Percentiles rank a stretch among this genome's conserved stretches.
Conservation (phyloP, 2,329 filamentous ascomycete species). For the Scedosporium minutisporum region DNA sequence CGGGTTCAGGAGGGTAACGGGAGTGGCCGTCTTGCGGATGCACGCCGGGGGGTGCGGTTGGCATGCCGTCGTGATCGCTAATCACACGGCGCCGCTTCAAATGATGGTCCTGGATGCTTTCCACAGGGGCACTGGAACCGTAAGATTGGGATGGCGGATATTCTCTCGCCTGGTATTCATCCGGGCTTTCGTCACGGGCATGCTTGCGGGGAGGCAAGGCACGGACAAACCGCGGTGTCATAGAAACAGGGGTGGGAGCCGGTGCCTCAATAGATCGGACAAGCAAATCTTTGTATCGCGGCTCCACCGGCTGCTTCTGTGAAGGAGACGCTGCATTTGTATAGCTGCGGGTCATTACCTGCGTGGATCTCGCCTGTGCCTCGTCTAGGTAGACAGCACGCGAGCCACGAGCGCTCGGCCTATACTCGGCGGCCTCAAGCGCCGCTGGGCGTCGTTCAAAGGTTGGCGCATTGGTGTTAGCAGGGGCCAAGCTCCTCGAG, state of each 20-base stretch:
- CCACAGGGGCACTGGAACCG: not conserved
- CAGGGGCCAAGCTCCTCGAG: not conserved
- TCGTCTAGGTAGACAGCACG: not conserved
- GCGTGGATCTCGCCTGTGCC: not conserved
- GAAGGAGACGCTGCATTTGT: not conserved
- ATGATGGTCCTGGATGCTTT: not conserved
- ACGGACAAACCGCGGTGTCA: conserved; percentile 5
- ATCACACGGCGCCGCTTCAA: conserved; percentile 3
- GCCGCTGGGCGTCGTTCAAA: not conserved
- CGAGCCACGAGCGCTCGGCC: not conserved
- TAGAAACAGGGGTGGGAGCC: not conserved
- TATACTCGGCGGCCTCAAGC: not conserved
- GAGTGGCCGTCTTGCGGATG: not conserved
- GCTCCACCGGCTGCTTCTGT: not conserved
- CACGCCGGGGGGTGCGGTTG: not conserved
- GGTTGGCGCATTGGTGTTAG: not conserved
- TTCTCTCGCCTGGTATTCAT: not conserved
- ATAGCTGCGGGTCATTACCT: conserved; percentile 1
- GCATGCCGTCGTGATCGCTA: not conserved
- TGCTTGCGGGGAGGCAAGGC: conserved; percentile 2
- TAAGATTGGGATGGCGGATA: not conserved
- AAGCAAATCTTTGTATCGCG: conserved; percentile 2
- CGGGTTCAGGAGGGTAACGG: not conserved
- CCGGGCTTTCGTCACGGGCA: conserved; percentile 1
- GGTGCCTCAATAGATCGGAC: conserved; percentile 5